Conservation (phyloP, 257 asterid genomes). For the Nicotiana tabacum region DNA sequence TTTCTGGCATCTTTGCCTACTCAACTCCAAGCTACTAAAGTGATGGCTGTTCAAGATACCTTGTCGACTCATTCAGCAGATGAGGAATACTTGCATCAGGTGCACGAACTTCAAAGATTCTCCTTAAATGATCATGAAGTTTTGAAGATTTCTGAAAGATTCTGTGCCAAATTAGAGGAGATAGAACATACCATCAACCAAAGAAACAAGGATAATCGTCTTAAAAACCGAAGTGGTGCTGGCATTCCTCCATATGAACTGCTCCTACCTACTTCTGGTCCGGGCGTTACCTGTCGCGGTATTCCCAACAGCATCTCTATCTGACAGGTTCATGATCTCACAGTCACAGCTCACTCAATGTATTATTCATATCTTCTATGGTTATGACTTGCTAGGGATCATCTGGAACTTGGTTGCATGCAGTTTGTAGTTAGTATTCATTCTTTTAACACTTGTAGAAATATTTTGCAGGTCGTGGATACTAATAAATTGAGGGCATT, state of each 20-base stretch:
- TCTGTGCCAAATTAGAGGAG: slow-evolving; percentile 54
- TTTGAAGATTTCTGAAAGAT: slow-evolving; percentile 42
- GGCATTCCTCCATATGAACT: slow-evolving; percentile 87
- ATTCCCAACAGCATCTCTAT: slow-evolving; percentile 87
- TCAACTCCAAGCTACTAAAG: slow-evolving; percentile 88
- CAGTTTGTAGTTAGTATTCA: neutral
- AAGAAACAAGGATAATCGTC: slow-evolving; percentile 45
- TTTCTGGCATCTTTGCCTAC: slow-evolving; percentile 86
- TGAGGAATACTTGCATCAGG: slow-evolving; percentile 72
- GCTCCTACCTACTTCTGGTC: slow-evolving; percentile 67
- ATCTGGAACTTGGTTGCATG: neutral
- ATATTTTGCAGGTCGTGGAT: neutral
- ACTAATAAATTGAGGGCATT: neutral
- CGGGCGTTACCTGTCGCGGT: slow-evolving; percentile 83
- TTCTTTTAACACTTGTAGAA: neutral
- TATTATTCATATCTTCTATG: neutral
- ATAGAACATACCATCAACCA: slow-evolving; percentile 56
- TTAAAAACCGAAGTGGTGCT: slow-evolving; percentile 79
- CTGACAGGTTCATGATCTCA: slow-evolving; percentile 20
- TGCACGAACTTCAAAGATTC: slow-evolving; percentile 54
- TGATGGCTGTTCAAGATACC: slow-evolving; percentile 92
- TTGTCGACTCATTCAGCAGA: slow-evolving; percentile 84
- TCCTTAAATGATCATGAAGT: slow-evolving; percentile 61
- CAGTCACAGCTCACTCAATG: too few species aligned
- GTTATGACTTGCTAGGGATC: neutral